A percentile compares a stretch with the other conserved stretches of the same genome.
Evolutionary conservation across 345 rosid genomes (phyloP).

Genomic region (Raphanus raphanistrum): DNA sequence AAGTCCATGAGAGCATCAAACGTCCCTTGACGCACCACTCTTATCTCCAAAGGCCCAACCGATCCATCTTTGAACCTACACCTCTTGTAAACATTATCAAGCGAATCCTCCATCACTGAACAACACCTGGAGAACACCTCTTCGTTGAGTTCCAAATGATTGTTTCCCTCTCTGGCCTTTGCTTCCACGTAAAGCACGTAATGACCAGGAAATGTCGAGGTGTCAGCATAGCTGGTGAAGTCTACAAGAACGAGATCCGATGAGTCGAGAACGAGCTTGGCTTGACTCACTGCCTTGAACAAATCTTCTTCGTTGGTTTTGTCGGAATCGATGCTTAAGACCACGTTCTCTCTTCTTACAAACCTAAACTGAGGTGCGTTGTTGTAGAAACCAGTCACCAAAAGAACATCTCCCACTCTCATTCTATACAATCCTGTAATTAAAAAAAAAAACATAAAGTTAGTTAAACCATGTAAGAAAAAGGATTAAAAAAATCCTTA

Average conservation of each 20-base stretch:
- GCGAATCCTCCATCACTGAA: conserved; percentile 59
- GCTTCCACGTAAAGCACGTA: conserved; percentile 82
- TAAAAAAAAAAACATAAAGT: background rate
- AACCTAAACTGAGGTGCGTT: conserved; percentile 81
- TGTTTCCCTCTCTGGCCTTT: conserved; percentile 6
- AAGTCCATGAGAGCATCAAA: conserved; percentile 85
- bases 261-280: conserved; percentile 52
- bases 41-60: conserved; percentile 78
- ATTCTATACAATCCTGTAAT: conserved; percentile 68
- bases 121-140: conserved; percentile 67
- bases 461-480: background rate
- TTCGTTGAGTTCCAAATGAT: conserved; percentile 28
- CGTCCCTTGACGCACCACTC: conserved; percentile 64
- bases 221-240: conserved; percentile 74
- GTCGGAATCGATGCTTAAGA: conserved; percentile 76
- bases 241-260: conserved; percentile 59
- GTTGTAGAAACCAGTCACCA: conserved; percentile 79
- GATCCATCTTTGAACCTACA: conserved; percentile 71
- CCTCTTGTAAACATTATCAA: conserved; percentile 75
- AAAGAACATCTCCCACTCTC: conserved; percentile 83
- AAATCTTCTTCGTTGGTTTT: conserved; percentile 91
- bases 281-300: conserved; percentile 62
- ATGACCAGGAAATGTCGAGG: conserved; percentile 76
- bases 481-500: background rate
- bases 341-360: conserved; percentile 73